Conservation (phyloP, 2,329 filamentous ascomycete species). For the Colletotrichum tropicale region DNA sequence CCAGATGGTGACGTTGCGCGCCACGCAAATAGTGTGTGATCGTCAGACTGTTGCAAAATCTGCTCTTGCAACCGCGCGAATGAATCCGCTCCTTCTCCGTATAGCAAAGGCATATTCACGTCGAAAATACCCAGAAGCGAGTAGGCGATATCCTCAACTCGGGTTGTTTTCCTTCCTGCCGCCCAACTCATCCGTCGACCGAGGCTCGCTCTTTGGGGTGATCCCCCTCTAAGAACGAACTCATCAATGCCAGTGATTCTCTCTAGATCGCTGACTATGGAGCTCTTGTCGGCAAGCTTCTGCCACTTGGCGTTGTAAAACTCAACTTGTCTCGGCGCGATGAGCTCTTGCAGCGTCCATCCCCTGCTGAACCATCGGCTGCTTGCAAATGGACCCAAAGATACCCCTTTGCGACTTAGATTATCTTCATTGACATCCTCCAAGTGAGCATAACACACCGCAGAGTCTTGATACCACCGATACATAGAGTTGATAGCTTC, state of each 20-base stretch:
- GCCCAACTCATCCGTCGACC: conserved; percentile 33
- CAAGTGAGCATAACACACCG: conserved; percentile 37
- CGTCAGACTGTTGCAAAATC: not conserved
- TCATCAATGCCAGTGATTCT: not conserved
- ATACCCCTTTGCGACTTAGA: not conserved
- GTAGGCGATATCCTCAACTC: conserved; percentile 28
- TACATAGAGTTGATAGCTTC: conserved; percentile 33
- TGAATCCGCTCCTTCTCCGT: conserved; percentile 27
- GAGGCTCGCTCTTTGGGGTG: conserved; percentile 16
- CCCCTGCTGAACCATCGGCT: not conserved
- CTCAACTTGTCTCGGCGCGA: not conserved
- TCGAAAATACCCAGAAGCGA: conserved; percentile 30
- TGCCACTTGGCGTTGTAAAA: not conserved
- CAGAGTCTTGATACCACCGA: conserved; percentile 37
- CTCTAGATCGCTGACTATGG: not conserved
- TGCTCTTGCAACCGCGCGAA: conserved; percentile 24
- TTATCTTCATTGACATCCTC: conserved; percentile 22
- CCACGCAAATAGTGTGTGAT: not conserved
- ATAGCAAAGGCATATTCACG: conserved; percentile 30
- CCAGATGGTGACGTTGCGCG: not conserved
- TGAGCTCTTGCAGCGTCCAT: not conserved
- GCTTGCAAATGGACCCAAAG: not conserved
- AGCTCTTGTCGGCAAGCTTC: not conserved
- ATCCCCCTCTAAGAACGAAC: not conserved
- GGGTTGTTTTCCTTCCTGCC: conserved; percentile 23